phyloP scores from a whole-genome alignment of 1,284 basidiomycete genomes.

The Megacollybia platyphylla region DNA sequence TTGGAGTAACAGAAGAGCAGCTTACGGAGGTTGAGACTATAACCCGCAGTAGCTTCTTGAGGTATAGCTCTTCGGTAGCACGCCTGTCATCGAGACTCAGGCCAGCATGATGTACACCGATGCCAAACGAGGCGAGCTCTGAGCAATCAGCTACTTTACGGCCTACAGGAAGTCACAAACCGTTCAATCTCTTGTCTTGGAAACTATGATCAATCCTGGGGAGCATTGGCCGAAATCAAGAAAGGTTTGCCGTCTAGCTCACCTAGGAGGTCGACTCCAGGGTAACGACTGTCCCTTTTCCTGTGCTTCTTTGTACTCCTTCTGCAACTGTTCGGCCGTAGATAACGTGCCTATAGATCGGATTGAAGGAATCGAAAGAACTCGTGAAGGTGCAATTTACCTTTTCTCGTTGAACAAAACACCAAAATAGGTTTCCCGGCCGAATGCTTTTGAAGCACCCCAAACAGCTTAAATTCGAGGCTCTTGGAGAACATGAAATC shows the following conservation, averaged over 20 bases:
- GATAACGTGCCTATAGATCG: conserved; percentile 39
- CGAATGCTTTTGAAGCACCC: conserved; percentile 56
- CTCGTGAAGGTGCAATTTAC: conserved; percentile 21
- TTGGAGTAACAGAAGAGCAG: conserved; percentile 2
- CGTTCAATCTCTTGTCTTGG: conserved; percentile 46
- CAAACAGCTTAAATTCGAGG: conserved; percentile 69
- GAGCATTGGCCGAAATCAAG: conserved; percentile 7
- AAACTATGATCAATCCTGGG: conserved; percentile 40
- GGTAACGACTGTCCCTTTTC: conserved; percentile 40
- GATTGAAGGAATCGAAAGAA: not conserved
- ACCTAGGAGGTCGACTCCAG: conserved; percentile 50
- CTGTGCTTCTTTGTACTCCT: conserved; percentile 52
- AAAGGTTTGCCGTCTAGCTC: conserved; percentile 5
- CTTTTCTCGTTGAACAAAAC: conserved; percentile 80
- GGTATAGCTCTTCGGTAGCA: conserved; percentile 58
- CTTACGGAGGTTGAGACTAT: conserved; percentile 65
- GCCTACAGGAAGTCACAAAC: conserved; percentile 20
- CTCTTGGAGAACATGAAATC: conserved; percentile 69
- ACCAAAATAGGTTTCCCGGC: conserved; percentile 71
- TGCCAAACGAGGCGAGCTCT: conserved; percentile 54
- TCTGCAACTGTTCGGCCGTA: conserved; percentile 66
- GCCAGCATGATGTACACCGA: conserved; percentile 85
- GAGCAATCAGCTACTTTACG: not conserved
- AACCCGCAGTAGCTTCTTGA: conserved; percentile 51
- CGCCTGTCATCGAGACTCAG: conserved; percentile 62